Conservation (phyloP, 176 grass and related monocot species). For the Aegilops speltoides region DNA sequence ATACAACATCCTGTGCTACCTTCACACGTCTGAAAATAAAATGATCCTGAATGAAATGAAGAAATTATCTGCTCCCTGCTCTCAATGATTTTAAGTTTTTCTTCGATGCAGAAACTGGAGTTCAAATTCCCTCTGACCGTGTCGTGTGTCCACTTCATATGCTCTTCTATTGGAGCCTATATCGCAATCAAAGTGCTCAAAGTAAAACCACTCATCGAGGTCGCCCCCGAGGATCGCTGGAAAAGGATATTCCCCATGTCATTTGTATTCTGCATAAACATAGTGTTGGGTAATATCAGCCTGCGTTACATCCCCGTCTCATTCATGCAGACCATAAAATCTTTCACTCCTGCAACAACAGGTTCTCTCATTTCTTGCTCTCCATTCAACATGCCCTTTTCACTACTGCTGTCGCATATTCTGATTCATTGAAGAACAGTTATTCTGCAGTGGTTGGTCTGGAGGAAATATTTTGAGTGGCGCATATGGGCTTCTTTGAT, state of each 20-base stretch:
- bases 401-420: not conserved
- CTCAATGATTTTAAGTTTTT: not conserved
- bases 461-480: constrained; percentile 78
- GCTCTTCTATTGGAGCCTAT: constrained; percentile 87
- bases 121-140: constrained; percentile 97
- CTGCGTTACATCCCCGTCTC: constrained; percentile 91
- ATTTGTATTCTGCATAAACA: constrained; percentile 97
- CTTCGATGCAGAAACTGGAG: constrained; percentile 69
- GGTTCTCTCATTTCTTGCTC: constrained; percentile 36
- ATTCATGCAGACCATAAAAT: constrained; percentile 99
- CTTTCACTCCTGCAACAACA: constrained; percentile 97
- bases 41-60: not conserved
- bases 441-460: constrained; percentile 80
- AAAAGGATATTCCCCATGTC: constrained; percentile 99
- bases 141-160: constrained; percentile 96
- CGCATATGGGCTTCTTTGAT: constrained; percentile 79
- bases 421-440: constrained; percentile 48
- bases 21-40: not conserved
- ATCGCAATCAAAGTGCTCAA: constrained; percentile 83
- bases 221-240: constrained; percentile 76
- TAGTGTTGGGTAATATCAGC: constrained; percentile 93
- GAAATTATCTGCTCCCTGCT: not conserved
- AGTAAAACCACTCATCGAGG: constrained; percentile 86
- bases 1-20: not conserved
- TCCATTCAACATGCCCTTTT: not conserved